Base-by-base conservation (phyloP, 2,329 filamentous ascomycete genomes). In the Xylaria sp. region DNA sequence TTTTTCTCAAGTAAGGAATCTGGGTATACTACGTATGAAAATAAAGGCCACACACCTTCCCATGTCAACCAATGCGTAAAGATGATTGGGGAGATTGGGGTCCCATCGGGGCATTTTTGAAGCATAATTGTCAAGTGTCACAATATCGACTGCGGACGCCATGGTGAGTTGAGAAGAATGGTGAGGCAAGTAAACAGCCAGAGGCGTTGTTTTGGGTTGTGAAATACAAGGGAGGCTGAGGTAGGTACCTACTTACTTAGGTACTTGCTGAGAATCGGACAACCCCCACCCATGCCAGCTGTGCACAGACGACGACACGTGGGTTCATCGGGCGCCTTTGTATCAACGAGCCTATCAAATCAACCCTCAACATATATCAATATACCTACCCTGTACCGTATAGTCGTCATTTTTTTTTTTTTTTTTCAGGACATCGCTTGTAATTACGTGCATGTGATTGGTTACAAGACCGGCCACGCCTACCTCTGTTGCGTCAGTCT, bases 11-110 rank as follows among this genome's bases (percentile, higher is more conserved):
- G n/a, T 23, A 40, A 32, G 40, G 25, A 18, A 48, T 48, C 32
- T 5, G 40, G 21, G 4, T 23, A 4, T 40, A n/a, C n/a, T n/a
- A n/a, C n/a, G n/a, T n/a, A 51, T n/a, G 5, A 58, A 63, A 53
- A 42, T 13, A 29, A 35, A 32, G 32, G 32, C 64, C 60, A 79
- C 78, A 68, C 70, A 87, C 86, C 86, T 88, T 76, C 87, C 87
- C 86, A 89, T 88, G 71, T 89, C 87, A 64, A 89, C 86, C 61
- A 89, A 78, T 61, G 86, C 86, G 75, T 86, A 86, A 18, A 87
- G 81, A 69, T 88, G 85, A 74, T 78, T 86, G 62, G 81, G 73
- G 51, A 80, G 81, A 63, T 81, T 74, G 29, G 83, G 81, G 61
- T 80, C 75, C 86, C 86, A 88, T 78, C 75, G 75, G 42, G 84